These are phyloP conservation scores for Astraeus odoratus DNA, from an alignment of 768 basidiomycete species.

Conservation along the genomic window DNA sequence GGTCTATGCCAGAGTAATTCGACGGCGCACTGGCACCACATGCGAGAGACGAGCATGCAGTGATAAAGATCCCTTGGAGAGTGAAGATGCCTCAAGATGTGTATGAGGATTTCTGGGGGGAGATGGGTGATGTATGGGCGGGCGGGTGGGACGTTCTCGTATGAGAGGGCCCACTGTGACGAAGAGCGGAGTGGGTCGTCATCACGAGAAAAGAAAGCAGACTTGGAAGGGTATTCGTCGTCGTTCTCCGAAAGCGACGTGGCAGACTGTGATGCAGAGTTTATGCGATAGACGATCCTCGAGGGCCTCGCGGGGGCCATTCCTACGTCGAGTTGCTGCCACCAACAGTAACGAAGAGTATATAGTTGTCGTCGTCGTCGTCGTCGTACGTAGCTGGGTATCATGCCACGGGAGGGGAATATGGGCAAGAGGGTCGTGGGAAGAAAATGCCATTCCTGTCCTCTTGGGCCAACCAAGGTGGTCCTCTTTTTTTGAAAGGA, in stretches of 20 bases:
- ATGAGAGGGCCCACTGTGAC: no score
- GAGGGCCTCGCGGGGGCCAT: slow-evolving; percentile 23
- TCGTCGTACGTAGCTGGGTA: no score
- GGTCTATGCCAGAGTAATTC: slow-evolving; percentile 95
- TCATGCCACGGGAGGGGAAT: no score
- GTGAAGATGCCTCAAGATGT: slow-evolving; percentile 82
- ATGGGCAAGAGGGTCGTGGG: no score
- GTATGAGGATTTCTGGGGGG: slow-evolving; percentile 88
- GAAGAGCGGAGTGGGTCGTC: slow-evolving; percentile 37
- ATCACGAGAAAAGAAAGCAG: slow-evolving; percentile 30
- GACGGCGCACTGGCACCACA: slow-evolving; percentile 95
- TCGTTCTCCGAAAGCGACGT: slow-evolving; percentile 77
- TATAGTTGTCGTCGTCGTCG: neutral
- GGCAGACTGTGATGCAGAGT: slow-evolving; percentile 58
- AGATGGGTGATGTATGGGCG: slow-evolving; percentile 59
- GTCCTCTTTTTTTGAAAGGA: neutral
- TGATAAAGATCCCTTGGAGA: slow-evolving; percentile 66
- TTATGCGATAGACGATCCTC: slow-evolving; percentile 30
- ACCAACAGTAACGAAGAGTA: no score
- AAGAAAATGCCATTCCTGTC: no score
- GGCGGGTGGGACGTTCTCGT: slow-evolving; percentile 20
- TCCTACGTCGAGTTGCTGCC: slow-evolving; percentile 1
- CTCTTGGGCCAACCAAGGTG: neutral
- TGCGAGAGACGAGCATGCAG: slow-evolving; percentile 74
- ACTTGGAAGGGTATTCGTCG: slow-evolving; percentile 54